phyloP scores from a whole-genome alignment of 257 asterid species.

The Primulina tabacum region DNA sequence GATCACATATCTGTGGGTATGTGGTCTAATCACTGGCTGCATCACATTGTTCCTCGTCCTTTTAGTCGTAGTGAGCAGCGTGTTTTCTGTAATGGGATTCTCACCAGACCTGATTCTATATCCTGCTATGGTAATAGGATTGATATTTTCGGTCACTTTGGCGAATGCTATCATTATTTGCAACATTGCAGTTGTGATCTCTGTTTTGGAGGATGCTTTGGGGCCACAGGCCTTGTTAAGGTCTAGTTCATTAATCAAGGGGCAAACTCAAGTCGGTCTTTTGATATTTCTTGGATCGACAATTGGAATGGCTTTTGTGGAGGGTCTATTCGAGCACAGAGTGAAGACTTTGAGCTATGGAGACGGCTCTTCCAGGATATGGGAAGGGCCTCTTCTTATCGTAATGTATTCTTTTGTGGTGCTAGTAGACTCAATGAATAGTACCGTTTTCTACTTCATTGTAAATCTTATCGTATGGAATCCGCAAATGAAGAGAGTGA shows the following conservation, averaged over 20 bases:
- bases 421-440: slow-evolving; percentile 88
- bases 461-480: slow-evolving; percentile 77
- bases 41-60: slow-evolving; percentile 53
- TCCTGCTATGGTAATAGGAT: slow-evolving; percentile 76
- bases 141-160: slow-evolving; percentile 57
- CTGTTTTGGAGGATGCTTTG: slow-evolving; percentile 80
- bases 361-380: slow-evolving; percentile 82
- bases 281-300: slow-evolving; percentile 87
- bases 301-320: slow-evolving; percentile 78
- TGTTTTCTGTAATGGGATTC: slow-evolving; percentile 67
- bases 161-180: slow-evolving; percentile 76
- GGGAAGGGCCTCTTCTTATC: slow-evolving; percentile 97
- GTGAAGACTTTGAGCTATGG: slow-evolving; percentile 89
- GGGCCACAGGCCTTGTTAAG: slow-evolving; percentile 78
- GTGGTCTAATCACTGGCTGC: slow-evolving; percentile 60
- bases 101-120: slow-evolving; percentile 68
- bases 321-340: slow-evolving; percentile 90
- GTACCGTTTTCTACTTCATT: slow-evolving; percentile 84
- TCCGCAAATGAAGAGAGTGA: slow-evolving; percentile 50
- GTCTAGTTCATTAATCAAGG: slow-evolving; percentile 73
- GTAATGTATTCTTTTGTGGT: slow-evolving; percentile 74
- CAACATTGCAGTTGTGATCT: slow-evolving; percentile 75
- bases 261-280: slow-evolving; percentile 89
- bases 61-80: slow-evolving; percentile 22
- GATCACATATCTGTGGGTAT: slow-evolving; percentile 69